Percentiles rank a stretch among this genome's conserved stretches.
These are phyloP conservation scores for Neurospora sp. DNA, from an alignment of 495 filamentous ascomycete species.

Conservation along the genomic window DNA sequence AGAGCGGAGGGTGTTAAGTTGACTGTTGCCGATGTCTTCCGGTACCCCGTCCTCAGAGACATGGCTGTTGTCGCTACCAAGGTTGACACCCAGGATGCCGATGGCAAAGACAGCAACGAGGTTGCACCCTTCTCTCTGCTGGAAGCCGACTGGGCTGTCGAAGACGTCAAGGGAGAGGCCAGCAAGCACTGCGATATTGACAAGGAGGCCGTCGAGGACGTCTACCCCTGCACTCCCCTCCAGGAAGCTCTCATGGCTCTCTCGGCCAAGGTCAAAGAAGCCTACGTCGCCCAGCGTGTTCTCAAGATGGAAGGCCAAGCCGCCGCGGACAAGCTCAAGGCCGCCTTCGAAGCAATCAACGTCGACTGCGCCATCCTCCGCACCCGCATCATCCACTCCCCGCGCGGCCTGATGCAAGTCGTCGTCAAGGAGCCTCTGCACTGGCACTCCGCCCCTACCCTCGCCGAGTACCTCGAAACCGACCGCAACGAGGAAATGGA, in stretches of 20 bases:
- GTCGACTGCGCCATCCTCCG: conserved; percentile 44
- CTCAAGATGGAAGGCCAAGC: conserved; percentile 24
- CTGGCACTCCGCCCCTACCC: conserved; percentile 33
- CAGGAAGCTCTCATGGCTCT: conserved; percentile 61
- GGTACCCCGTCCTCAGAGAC: conserved; percentile 25
- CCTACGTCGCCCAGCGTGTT: conserved; percentile 47
- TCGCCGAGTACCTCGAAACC: conserved; percentile 36
- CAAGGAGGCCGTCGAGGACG: conserved; percentile 38
- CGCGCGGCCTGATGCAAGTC: conserved; percentile 48
- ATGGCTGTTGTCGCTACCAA: conserved; percentile 25
- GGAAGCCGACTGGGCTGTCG: conserved; percentile 13
- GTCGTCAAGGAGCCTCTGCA: conserved; percentile 41
- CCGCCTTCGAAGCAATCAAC: conserved; percentile 41
- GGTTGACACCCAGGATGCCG: not conserved
- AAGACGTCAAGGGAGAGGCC: conserved; percentile 16
- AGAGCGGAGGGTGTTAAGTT: conserved; percentile 24
- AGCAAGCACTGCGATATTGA: conserved; percentile 21
- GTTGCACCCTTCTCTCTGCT: conserved; percentile 23
- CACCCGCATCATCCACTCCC: conserved; percentile 46
- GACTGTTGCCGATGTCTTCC: conserved; percentile 37
- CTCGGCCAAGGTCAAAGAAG: conserved; percentile 44
- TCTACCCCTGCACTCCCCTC: conserved; percentile 60
- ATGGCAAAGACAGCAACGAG: not conserved
- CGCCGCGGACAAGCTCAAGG: conserved; percentile 29
- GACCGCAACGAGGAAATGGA: conserved; percentile 38